Base-by-base conservation (phyloP, 2,329 filamentous ascomycete species). In the Penicillium sp. region DNA sequence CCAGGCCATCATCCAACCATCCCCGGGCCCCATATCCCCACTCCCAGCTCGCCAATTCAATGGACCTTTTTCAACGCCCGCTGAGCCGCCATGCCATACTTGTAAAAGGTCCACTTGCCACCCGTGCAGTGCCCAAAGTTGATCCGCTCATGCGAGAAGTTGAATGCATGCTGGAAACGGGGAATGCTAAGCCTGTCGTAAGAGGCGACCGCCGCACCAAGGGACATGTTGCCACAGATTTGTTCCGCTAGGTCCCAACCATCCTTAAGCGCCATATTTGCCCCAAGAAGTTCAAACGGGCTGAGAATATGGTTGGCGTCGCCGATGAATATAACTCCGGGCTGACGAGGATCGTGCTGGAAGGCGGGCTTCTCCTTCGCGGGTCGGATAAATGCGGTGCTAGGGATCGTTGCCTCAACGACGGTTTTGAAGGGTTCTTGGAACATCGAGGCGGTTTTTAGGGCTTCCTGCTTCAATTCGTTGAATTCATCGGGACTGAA, bases 221-320 rank as follows among this genome's bases (percentile, higher is more conserved):
- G 53, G 0, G 68, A 69, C 3, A n/a, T 39, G 5, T 57, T 63
- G 5, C 55, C 56, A 51, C 74, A 77, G 39, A 82, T 62, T 50
- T 78, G 70, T 56, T 78, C 71, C 3, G 78, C 80, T 20, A 81
- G 67, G 50, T 81, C 78, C 74, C 76, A 81, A 0, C 72, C 81
- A 62, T 83, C 81, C 53, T 73, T 76, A 22, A 83, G 60, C 4
- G 80, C 81, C 45, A 82, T 60, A 61, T 82, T 83, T 0, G 79
- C 80, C 0, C 82, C 81, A 54, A 75, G 78, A 0, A 80, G 79
- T 7, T 80, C 78, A 69, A 82, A 83, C 0, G 81, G 78, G 51
- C 75, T 81, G 4, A 82, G 71, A 1, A 80, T 79, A 63, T 83
- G 81, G 60, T 83, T 83, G 48, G 74, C 73, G 62, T 83, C 81